Percentiles rank a stretch among this genome's conserved stretches.
Evolutionary conservation across 2,329 filamentous ascomycete species (phyloP).

Genomic region (Ascochyta fabae): DNA sequence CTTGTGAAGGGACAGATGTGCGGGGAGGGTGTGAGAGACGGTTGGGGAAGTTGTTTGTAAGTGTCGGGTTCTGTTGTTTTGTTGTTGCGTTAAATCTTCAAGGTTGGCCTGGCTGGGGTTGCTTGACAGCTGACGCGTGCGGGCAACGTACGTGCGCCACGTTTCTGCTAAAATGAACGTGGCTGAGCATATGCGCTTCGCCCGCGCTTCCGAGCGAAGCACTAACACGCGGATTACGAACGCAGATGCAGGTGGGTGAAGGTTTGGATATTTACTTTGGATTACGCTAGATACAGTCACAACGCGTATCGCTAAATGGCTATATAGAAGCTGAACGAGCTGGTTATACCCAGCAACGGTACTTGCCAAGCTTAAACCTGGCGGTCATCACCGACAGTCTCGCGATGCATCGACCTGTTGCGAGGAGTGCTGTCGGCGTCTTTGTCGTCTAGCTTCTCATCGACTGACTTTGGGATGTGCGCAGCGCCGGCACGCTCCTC

Average conservation of each 20-base stretch:
- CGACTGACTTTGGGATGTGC: slow-evolving; percentile 15
- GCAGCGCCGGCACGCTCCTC: slow-evolving; percentile 18
- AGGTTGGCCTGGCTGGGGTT: slow-evolving; percentile 19
- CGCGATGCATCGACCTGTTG: slow-evolving; percentile 31
- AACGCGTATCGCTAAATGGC: not conserved
- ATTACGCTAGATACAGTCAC: not conserved
- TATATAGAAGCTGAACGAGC: not conserved
- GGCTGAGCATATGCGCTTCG: slow-evolving; percentile 8
- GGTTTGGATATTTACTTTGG: not conserved
- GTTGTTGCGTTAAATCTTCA: not conserved
- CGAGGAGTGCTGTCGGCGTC: slow-evolving; percentile 28
- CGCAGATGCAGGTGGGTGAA: not conserved
- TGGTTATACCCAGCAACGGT: not conserved
- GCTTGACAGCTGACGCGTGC: slow-evolving; percentile 16
- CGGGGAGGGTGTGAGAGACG: not conserved
- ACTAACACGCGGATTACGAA: not conserved
- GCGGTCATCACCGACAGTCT: slow-evolving; percentile 24
- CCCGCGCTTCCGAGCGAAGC: slow-evolving; percentile 4
- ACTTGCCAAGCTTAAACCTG: slow-evolving; percentile 6
- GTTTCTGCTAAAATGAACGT: slow-evolving; percentile 22
- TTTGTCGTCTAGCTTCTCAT: slow-evolving; percentile 30
- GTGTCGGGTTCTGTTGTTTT: not conserved
- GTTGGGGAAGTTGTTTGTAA: not conserved
- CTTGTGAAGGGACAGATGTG: not conserved
- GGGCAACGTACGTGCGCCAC: slow-evolving; percentile 27